These are phyloP conservation scores for Moesziomyces parantarcticus DNA, from an alignment of 1,284 basidiomycete species.

Conservation along the genomic window DNA sequence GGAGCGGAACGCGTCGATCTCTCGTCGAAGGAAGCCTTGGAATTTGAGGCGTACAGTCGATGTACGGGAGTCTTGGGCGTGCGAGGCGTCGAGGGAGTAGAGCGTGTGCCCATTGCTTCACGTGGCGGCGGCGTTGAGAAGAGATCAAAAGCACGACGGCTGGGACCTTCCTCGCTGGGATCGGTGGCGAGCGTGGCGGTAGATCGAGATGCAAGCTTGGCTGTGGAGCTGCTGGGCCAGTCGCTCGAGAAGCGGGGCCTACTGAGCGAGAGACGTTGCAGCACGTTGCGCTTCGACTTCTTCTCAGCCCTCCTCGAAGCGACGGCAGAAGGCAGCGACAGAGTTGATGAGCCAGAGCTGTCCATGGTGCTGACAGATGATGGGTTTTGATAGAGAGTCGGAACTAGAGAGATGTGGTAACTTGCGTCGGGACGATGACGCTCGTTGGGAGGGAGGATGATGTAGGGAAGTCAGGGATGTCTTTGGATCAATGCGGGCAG, in stretches of 20 bases:
- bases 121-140: constrained; percentile 11
- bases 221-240: constrained; percentile 1
- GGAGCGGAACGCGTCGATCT: neutral
- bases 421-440: no score
- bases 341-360: constrained; percentile 14
- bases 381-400: neutral
- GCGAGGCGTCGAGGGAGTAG: constrained; percentile 6
- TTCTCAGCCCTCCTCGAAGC: neutral
- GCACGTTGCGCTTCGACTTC: constrained; percentile 13
- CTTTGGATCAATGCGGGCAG: no score
- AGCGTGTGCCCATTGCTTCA: constrained; percentile 1
- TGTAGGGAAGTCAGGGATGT: no score
- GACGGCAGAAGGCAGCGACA: constrained; percentile 8
- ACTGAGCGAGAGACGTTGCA: constrained; percentile 23
- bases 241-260: constrained; percentile 5
- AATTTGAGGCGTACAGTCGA: neutral
- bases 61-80: constrained; percentile 1
- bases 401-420: neutral
- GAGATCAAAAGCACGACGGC: constrained; percentile 18
- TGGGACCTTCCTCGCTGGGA: constrained; percentile 4
- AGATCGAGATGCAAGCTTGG: constrained; percentile 11
- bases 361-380: constrained; percentile 7
- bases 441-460: no score
- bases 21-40: constrained; percentile 3
- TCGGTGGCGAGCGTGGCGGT: constrained; percentile 8